Base-by-base conservation (phyloP, 768 basidiomycete genomes). In the Brasilioporus rufonigricans region DNA sequence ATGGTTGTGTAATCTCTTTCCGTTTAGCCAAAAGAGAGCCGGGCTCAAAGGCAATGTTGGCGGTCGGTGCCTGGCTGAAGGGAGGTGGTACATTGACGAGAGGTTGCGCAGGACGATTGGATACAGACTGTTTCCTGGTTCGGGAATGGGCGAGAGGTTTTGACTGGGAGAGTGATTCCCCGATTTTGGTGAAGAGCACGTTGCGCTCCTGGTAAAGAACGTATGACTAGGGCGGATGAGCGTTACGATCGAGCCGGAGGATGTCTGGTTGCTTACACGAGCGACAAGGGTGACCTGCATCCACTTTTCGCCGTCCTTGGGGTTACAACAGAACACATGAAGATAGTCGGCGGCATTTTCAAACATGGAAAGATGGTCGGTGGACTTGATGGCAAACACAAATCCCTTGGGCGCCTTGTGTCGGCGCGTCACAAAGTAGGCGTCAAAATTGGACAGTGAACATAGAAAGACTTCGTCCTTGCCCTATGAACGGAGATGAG, bases 301-400 rank as follows among this genome's bases (percentile, higher is more conserved):
- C 93, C 93, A 95, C 33, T 75, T 73, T 58, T 80, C 78, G 36
- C 90, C 89, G 45, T 92, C 89, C 36, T 76, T 80, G 62, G 85
- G 82, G 40, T 84, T 80, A 59, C 89, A 89, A 27, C 86, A 86
- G 66, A 98, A 93, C 45, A 87, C 76, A 65, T 97, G 93, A 52
- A 93, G 68, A 72, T 95, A 98, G 64, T 98, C 94, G 29, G 85
- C 79, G 5, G 83, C 83, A 68, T 91, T 85, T 73, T 97, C 94
- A 63, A 98, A 98, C 64, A 88, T 79, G 1, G 89, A 83, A 24
- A 89, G 75, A 64, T 87, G 91, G 64, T 95, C 93, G 12, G 90
- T 89, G 4, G 92, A 92, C 71, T 95, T 95, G 64, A 95, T 73
- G 33, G 91, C 85, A 65, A 98, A 96, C 21, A 86, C 81, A 59